Evolutionary conservation across 768 basidiomycete species (phyloP).

Genomic region (Hemileccinum rubropunctum): DNA sequence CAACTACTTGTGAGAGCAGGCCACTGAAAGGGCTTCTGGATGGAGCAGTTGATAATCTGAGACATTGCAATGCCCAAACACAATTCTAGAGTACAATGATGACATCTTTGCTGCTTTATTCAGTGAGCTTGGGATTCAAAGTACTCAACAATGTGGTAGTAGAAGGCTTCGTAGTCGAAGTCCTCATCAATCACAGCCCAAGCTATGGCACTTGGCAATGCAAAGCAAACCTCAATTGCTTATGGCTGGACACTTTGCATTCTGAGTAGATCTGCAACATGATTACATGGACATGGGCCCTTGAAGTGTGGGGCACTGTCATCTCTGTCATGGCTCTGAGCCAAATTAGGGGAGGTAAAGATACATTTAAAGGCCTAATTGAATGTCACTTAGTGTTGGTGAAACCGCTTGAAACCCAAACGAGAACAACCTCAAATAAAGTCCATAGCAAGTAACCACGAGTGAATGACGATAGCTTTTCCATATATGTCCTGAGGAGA

Average conservation of each 20-base stretch:
- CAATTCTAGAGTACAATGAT: too few relatives aligned
- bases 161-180: slow-evolving; percentile 13
- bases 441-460: too few relatives aligned
- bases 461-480: too few relatives aligned
- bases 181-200: slow-evolving; percentile 7
- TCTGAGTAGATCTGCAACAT: slow-evolving; percentile 5
- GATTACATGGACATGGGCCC: not conserved
- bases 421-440: too few relatives aligned
- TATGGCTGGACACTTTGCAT: slow-evolving; percentile 13
- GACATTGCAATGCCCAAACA: too few relatives aligned
- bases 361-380: slow-evolving; percentile 19
- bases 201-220: slow-evolving; percentile 6
- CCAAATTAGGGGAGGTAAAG: slow-evolving; percentile 20
- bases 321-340: not conserved
- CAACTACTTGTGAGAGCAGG: too few relatives aligned
- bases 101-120: not conserved
- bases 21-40: too few relatives aligned
- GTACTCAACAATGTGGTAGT: slow-evolving; percentile 9
- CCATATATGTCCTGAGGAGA: too few relatives aligned
- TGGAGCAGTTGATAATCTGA: too few relatives aligned
- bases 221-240: slow-evolving; percentile 18
- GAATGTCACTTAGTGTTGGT: too few relatives aligned
- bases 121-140: slow-evolving; percentile 2
- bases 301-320: not conserved
- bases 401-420: too few relatives aligned